Evolutionary conservation across 495 filamentous ascomycete genomes (phyloP).

Genomic region (Lophiostoma macrostomum): DNA sequence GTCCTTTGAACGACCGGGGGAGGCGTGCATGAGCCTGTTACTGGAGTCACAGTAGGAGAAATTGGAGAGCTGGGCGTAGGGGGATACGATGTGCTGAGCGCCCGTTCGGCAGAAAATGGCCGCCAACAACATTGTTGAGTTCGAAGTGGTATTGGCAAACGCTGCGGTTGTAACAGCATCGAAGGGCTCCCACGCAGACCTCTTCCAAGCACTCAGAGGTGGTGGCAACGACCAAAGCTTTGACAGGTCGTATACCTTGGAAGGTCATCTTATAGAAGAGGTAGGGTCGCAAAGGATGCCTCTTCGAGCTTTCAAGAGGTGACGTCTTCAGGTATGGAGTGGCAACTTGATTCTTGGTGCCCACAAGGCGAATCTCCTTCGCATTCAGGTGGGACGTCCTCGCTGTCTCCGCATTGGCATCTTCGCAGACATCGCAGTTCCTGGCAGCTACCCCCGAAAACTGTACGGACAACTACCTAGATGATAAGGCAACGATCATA

Average conservation of each 20-base stretch:
- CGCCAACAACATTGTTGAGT: constrained; percentile 50
- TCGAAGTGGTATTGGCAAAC: constrained; percentile 52
- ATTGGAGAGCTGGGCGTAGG: constrained; percentile 29
- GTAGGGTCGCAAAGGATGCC: not conserved
- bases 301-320: not conserved
- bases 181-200: constrained; percentile 50
- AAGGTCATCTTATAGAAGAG: constrained; percentile 19
- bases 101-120: constrained; percentile 47
- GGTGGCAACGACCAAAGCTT: constrained; percentile 55
- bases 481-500: constrained; percentile 29
- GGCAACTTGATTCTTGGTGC: constrained; percentile 21
- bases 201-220: constrained; percentile 60
- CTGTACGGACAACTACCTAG: constrained; percentile 28
- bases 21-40: constrained; percentile 13
- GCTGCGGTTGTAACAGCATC: constrained; percentile 55
- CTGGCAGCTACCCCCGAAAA: constrained; percentile 23
- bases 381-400: too few relatives aligned
- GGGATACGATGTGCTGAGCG: constrained; percentile 26
- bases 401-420: too few relatives aligned
- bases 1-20: constrained; percentile 25
- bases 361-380: too few relatives aligned
- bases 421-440: too few relatives aligned
- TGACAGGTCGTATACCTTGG: constrained; percentile 42
- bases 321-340: constrained; percentile 21
- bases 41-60: constrained; percentile 21